Conservation (phyloP, 1,284 basidiomycete species). For the Melampsora larici-populina region DNA sequence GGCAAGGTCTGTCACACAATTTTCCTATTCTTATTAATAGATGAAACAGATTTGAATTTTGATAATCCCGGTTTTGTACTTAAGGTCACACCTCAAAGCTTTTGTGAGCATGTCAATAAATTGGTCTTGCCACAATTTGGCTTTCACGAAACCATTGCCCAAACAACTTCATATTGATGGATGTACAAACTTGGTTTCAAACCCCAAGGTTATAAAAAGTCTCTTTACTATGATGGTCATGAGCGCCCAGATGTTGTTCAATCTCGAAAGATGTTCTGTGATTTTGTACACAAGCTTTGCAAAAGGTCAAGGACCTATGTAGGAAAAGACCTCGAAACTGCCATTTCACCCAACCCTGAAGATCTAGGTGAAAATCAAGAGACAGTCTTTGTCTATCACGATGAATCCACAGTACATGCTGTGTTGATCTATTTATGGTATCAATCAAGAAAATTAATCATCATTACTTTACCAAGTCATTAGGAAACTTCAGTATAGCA, state of each 20-base stretch:
- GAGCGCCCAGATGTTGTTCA: too few species aligned
- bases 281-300: not conserved
- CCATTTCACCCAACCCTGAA: not conserved
- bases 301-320: conserved; percentile 5
- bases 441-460: too few species aligned
- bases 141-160: not conserved
- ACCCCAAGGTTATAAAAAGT: conserved; percentile 5
- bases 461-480: too few species aligned
- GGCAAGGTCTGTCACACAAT: conserved; percentile 21
- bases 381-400: conserved; percentile 8
- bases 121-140: conserved; percentile 1
- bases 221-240: conserved; percentile 22
- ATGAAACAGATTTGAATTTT: not conserved
- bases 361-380: not conserved
- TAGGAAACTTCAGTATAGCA: too few species aligned
- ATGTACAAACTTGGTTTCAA: conserved; percentile 9
- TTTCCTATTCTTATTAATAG: not conserved
- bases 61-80: too few species aligned
- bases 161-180: not conserved
- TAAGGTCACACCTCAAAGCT: conserved; percentile 15
- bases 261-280: not conserved
- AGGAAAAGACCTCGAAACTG: not conserved
- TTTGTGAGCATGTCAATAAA: not conserved
- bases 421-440: too few species aligned
- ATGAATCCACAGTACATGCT: conserved; percentile 20